Conservation (phyloP, 1,284 basidiomycete genomes). For the Cystobasidium sp. region DNA sequence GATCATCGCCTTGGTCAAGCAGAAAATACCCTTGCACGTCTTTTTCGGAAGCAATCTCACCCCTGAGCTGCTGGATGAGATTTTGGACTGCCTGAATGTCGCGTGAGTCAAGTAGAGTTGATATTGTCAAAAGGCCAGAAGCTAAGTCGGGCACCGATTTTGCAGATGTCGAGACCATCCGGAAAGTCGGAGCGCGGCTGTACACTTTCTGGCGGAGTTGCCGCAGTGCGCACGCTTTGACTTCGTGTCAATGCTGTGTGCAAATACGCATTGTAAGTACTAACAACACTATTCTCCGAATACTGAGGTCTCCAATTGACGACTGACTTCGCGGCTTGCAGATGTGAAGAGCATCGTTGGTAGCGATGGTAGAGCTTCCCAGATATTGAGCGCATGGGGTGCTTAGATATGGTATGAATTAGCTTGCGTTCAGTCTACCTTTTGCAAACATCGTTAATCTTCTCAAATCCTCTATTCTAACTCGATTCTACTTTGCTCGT, state of each 20-base stretch:
- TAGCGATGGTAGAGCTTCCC: neutral
- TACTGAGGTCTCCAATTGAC: neutral
- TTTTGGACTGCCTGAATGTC: conserved; percentile 12
- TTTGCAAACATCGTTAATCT: too few species aligned
- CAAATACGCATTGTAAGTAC: conserved; percentile 23
- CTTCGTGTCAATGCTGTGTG: conserved; percentile 44
- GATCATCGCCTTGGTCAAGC: conserved; percentile 4
- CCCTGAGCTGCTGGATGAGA: conserved; percentile 35
- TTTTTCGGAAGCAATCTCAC: conserved; percentile 25
- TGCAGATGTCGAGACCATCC: neutral
- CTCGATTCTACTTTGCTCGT: too few species aligned
- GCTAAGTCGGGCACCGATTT: neutral
- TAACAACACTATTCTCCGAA: too few species aligned
- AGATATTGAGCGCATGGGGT: conserved; percentile 7
- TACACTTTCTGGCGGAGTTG: conserved; percentile 2
- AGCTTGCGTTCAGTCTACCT: too few species aligned
- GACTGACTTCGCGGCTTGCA: neutral
- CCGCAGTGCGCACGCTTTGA: conserved; percentile 23
- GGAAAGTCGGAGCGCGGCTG: neutral
- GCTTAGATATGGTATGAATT: too few species aligned
- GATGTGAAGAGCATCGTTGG: conserved; percentile 6
- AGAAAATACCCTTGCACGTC: neutral
- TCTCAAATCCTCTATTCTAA: too few species aligned
- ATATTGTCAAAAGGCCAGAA: neutral
- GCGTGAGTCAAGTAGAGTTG: neutral